Evolutionary conservation across 2,329 filamentous ascomycete genomes (phyloP).

Genomic region (Scedosporium aurantiacum): DNA sequence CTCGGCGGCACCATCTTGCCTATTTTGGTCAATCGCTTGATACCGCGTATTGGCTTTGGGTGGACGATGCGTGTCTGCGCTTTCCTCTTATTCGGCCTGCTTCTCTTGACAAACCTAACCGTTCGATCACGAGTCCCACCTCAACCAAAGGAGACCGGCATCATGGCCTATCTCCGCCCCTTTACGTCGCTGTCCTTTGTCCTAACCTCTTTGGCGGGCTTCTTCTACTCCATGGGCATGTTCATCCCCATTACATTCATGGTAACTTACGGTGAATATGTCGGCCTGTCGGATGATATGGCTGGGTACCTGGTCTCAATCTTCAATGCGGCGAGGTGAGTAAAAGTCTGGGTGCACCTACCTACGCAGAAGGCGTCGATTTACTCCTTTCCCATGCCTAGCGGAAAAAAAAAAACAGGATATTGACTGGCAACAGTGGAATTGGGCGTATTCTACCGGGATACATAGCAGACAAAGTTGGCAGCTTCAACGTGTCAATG

Average conservation of each 20-base stretch:
- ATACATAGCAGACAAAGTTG: slow-evolving; percentile 15
- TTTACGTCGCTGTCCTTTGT: slow-evolving; percentile 18
- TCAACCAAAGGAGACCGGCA: slow-evolving; percentile 14
- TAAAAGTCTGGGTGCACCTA: not conserved
- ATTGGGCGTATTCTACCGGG: slow-evolving; percentile 15
- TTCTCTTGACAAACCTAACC: slow-evolving; percentile 21
- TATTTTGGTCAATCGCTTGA: slow-evolving; percentile 26
- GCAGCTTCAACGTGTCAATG: slow-evolving; percentile 23
- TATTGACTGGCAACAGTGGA: slow-evolving; percentile 10
- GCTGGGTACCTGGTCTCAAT: slow-evolving; percentile 15
- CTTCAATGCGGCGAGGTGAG: slow-evolving; percentile 15
- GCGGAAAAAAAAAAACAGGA: too few species aligned
- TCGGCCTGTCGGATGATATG: slow-evolving; percentile 11
- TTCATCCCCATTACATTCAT: slow-evolving; percentile 21
- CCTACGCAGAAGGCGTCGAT: too few species aligned
- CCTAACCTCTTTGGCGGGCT: slow-evolving; percentile 16
- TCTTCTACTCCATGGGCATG: slow-evolving; percentile 21
- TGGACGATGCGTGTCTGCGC: slow-evolving; percentile 28
- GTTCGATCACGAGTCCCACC: slow-evolving; percentile 13
- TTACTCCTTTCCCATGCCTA: not conserved
- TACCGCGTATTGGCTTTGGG: slow-evolving; percentile 22
- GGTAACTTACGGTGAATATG: slow-evolving; percentile 12
- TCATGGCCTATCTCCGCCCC: slow-evolving; percentile 18
- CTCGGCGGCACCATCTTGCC: slow-evolving; percentile 29
- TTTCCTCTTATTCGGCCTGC: slow-evolving; percentile 24